These are phyloP conservation scores for Metarhizium brunneum DNA, from an alignment of 2,329 filamentous ascomycete species.

Conservation along the genomic window DNA sequence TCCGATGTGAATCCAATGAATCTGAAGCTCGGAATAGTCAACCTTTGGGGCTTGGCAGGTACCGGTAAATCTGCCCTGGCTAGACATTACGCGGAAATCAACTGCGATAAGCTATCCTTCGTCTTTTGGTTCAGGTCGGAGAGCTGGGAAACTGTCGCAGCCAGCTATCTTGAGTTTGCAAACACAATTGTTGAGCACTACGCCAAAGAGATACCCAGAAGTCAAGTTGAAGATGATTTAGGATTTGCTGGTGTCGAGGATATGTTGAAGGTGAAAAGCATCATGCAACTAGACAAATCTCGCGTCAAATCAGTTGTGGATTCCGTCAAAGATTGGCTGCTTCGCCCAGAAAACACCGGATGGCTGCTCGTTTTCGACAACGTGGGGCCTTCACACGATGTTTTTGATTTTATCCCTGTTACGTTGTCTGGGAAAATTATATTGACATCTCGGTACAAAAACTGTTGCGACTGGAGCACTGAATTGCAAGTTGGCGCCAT, in stretches of 20 bases:
- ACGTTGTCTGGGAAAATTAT: constrained; percentile 16
- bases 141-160: constrained; percentile 16
- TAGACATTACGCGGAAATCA: constrained; percentile 14
- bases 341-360: constrained; percentile 14
- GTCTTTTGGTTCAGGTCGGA: constrained; percentile 18
- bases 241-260: constrained; percentile 15
- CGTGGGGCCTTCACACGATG: constrained; percentile 14
- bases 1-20: constrained; percentile 4
- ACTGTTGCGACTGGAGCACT: constrained; percentile 13
- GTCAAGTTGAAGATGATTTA: constrained; percentile 14
- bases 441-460: constrained; percentile 13
- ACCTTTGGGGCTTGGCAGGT: constrained; percentile 13
- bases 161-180: constrained; percentile 17
- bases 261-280: constrained; percentile 15
- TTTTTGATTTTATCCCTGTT: constrained; percentile 16
- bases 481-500: constrained; percentile 12
- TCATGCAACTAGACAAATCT: constrained; percentile 13
- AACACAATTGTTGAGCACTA: constrained; percentile 13
- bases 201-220: constrained; percentile 8
- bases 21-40: constrained; percentile 12
- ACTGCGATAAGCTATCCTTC: constrained; percentile 12
- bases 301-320: constrained; percentile 15
- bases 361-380: constrained; percentile 18
- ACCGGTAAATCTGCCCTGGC: constrained; percentile 16
- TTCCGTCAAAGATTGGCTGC: constrained; percentile 17